Conservation (phyloP, 2,329 filamentous ascomycete species). For the Phoma herbarum region DNA sequence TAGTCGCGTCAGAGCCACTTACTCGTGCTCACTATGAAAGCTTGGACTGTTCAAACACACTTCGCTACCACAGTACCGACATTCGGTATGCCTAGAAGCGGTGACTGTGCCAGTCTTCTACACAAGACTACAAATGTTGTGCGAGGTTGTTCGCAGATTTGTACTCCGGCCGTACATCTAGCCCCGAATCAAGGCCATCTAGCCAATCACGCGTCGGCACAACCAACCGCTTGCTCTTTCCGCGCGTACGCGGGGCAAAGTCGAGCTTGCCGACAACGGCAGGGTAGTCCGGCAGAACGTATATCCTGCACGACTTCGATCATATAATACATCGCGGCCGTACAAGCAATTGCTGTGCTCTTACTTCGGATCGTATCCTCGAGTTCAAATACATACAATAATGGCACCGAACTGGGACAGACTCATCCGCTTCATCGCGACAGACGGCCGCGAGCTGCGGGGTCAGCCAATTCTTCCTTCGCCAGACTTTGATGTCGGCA, state of each 20-base stretch:
- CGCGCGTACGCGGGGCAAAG: constrained; percentile 22
- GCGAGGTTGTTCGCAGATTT: constrained; percentile 20
- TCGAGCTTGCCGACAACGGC: constrained; percentile 27
- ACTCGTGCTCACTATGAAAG: not conserved
- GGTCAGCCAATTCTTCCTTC: constrained; percentile 62
- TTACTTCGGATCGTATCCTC: not conserved
- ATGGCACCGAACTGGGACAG: constrained; percentile 57
- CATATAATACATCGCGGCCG: constrained; percentile 12
- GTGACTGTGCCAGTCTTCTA: not conserved
- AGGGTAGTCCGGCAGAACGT: constrained; percentile 28
- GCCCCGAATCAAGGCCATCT: not conserved
- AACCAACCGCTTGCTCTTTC: constrained; percentile 15
- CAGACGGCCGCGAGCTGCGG: constrained; percentile 60
- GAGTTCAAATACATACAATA: constrained; percentile 6
- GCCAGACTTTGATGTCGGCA: constrained; percentile 60
- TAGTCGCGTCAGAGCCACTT: not conserved
- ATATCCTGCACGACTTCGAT: constrained; percentile 23
- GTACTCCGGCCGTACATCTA: constrained; percentile 22
- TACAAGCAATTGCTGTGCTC: not conserved
- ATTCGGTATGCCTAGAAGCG: not conserved
- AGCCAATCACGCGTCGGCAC: constrained; percentile 17
- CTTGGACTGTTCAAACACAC: not conserved
- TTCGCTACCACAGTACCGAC: not conserved
- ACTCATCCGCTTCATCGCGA: constrained; percentile 64
- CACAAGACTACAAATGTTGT: constrained; percentile 3